Conservation (phyloP, 2,329 filamentous ascomycete genomes). For the Colletotrichum scovillei region DNA sequence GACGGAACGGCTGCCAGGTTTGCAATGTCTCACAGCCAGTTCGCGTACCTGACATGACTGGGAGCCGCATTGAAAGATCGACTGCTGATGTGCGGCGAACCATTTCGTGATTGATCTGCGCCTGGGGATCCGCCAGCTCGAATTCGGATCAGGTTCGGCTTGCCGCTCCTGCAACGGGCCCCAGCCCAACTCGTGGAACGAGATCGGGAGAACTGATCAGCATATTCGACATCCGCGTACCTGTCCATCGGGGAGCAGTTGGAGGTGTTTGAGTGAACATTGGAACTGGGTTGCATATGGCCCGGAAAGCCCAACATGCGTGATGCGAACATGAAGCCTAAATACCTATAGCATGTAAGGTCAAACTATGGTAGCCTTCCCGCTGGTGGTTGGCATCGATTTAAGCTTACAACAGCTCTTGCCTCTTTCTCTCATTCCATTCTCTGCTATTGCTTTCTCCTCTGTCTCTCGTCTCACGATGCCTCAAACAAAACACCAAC, state of each 20-base stretch:
- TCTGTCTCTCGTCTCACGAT: neutral
- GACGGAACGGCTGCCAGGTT: neutral
- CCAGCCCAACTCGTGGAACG: neutral
- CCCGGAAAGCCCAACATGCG: neutral
- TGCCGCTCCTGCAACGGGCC: neutral
- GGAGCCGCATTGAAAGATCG: constrained; percentile 13
- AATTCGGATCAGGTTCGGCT: neutral
- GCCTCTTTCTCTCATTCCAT: neutral
- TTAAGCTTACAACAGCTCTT: constrained; percentile 3
- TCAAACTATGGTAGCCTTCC: neutral
- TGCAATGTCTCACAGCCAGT: neutral
- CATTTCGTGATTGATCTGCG: constrained; percentile 15
- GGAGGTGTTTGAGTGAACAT: neutral
- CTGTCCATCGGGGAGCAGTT: neutral
- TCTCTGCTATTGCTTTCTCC: neutral
- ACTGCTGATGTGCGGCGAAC: neutral
- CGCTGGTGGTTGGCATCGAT: neutral
- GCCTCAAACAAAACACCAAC: neutral
- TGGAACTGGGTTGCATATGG: neutral
- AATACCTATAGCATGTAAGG: neutral
- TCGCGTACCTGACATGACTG: neutral
- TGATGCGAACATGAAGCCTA: neutral
- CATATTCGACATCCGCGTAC: neutral
- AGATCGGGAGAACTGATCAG: neutral
- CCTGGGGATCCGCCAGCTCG: constrained; percentile 11